Evolutionary conservation across 192 early-diverging fungal genomes (phyloP).

Genomic region (Backusella tarrabulga): DNA sequence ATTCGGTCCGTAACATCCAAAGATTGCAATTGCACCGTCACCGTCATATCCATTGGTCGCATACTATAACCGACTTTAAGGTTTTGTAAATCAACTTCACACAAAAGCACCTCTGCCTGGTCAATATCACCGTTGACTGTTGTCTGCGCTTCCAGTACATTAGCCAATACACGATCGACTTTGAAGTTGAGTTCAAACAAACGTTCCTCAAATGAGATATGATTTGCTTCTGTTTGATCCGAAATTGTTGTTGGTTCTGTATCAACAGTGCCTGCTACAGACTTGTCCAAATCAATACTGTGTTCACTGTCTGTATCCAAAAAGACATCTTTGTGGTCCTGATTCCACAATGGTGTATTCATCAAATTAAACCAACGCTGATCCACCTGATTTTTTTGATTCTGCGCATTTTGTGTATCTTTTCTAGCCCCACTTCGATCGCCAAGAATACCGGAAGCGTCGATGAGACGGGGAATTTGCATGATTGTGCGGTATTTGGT

Average conservation of each 20-base stretch:
- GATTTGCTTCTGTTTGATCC: not conserved
- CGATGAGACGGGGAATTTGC: conserved; percentile 62
- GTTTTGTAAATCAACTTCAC: conserved; percentile 66
- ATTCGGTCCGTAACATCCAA: conserved; percentile 75
- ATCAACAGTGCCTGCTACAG: conserved; percentile 54
- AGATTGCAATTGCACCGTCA: conserved; percentile 75
- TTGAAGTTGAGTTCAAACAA: conserved; percentile 64
- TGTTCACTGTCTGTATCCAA: conserved; percentile 36
- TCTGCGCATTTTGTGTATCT: not conserved
- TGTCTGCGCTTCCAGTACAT: conserved; percentile 57
- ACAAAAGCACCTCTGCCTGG: conserved; percentile 51
- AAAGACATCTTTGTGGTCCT: conserved; percentile 13
- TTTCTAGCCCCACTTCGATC: not conserved
- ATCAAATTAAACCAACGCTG: conserved; percentile 14
- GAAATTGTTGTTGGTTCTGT: conserved; percentile 15
- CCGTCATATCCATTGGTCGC: conserved; percentile 72
- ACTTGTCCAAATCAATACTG: conserved; percentile 44
- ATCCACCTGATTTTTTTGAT: conserved; percentile 6
- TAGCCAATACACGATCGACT: conserved; percentile 65
- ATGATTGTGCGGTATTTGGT: conserved; percentile 90
- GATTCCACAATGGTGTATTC: conserved; percentile 22
- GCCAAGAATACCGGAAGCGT: conserved; percentile 38
- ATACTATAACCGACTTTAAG: conserved; percentile 69
- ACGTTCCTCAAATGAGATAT: conserved; percentile 32
- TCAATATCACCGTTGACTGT: conserved; percentile 12